Percentiles rank a stretch among this genome's conserved stretches.
Conservation (phyloP, 2,329 filamentous ascomycete species). For the Aureobasidium mangrovei region DNA sequence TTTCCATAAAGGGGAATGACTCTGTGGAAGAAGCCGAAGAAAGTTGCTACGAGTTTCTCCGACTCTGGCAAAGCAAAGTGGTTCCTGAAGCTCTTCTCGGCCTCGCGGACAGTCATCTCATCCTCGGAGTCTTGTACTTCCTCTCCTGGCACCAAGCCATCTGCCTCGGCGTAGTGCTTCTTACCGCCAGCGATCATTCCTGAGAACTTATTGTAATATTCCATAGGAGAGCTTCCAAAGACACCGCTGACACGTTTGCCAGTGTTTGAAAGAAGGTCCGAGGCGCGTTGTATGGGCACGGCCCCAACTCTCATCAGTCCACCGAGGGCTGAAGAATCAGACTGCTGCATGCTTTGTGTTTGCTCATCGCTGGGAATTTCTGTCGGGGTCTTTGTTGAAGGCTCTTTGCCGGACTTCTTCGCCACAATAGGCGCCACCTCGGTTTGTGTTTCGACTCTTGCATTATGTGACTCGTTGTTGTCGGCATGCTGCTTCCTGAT, state of each 20-base stretch:
- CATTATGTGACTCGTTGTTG: neutral
- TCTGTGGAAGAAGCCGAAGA: slow-evolving; percentile 84
- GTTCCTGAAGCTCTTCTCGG: slow-evolving; percentile 64
- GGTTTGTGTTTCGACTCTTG: neutral
- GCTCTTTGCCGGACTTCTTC: slow-evolving; percentile 21
- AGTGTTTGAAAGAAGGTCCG: slow-evolving; percentile 70
- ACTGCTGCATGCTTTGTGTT: slow-evolving; percentile 1
- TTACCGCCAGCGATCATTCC: slow-evolving; percentile 92
- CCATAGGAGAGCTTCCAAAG: slow-evolving; percentile 60
- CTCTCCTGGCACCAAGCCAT: slow-evolving; percentile 56
- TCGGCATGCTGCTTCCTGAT: slow-evolving; percentile 33
- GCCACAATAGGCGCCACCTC: neutral
- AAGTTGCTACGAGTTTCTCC: slow-evolving; percentile 79
- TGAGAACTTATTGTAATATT: slow-evolving; percentile 92
- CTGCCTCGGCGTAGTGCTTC: slow-evolving; percentile 75
- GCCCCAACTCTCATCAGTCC: slow-evolving; percentile 51
- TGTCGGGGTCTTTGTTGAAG: neutral
- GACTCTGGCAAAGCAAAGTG: slow-evolving; percentile 83
- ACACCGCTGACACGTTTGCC: slow-evolving; percentile 74
- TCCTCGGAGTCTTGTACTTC: slow-evolving; percentile 47
- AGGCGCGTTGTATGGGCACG: slow-evolving; percentile 61
- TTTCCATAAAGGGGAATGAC: slow-evolving; percentile 92
- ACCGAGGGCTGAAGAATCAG: slow-evolving; percentile 43
- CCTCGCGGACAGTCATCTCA: slow-evolving; percentile 44
- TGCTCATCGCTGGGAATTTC: neutral